Evolutionary conservation across 768 basidiomycete genomes (phyloP), one percentile per base, ranked within the genome.

Genomic region (Piloderma croceum): DNA sequence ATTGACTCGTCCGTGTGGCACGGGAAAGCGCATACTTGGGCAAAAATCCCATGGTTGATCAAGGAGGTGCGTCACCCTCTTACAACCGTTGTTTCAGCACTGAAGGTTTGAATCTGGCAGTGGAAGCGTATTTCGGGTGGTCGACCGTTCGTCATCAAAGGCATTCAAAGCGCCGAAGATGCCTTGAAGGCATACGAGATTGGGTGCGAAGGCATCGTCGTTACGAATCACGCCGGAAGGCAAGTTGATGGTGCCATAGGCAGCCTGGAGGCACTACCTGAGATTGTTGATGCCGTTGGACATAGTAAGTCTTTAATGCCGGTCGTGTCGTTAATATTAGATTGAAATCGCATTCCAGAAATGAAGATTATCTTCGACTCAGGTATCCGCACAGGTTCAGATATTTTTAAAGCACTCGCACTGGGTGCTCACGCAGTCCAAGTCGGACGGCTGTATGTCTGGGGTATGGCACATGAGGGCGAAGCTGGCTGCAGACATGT

Each of bases 181-280:
- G 74, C 76, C 0, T 47, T 57, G n/a, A 70, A 63, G 46, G 73
- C 73, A 4, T 56, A 64, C 12, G 63, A 71, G 13, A 39, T 69
- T 10, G 75, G 74, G 0, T 70, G 70, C 47, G 70, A 72, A 38
- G 74, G 74, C 5, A 72, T 76, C 36, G 71, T 77, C n/a, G 74
- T 75, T 9, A 72, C 70, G 15, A 77, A 74, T 46, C 74, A 76
- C 51, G 75, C 72, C 5, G 75, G 74, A 1, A 56, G 77, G 19
- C 75, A 77, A 51, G 71, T 77, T 27, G 76, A 79, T 51, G 76
- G 76, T 15, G 73, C 74, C 2, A 64, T 76, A 4, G 71, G 63
- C 13, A 72, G 71, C 39, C 56, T 76, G 31, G 74, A 74, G 43
- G 58, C 68, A 22, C 64, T 76, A 6, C 67, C 70, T n/a, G 70